phyloP scores from a whole-genome alignment of 225 moss, liverwort and hornwort genomes.

The Rhytidiadelphus loreus region DNA sequence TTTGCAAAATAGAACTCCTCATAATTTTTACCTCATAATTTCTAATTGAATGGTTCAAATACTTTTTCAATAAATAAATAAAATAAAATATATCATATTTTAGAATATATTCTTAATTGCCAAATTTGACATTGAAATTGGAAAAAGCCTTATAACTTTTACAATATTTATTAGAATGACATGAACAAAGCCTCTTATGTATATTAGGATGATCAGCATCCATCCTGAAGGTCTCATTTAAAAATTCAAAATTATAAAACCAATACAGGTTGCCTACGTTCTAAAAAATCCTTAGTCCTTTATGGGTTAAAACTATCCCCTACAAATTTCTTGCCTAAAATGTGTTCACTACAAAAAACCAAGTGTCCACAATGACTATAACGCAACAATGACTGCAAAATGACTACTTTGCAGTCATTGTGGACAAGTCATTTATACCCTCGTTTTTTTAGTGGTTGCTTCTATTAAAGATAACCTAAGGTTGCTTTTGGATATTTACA shows the following conservation, averaged over 20 bases:
- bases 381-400: no score
- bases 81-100: background rate
- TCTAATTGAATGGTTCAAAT: background rate
- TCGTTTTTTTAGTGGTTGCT: no score
- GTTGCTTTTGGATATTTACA: accelerated
- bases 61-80: background rate
- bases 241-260: background rate
- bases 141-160: no score
- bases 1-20: background rate
- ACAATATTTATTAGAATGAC: accelerated
- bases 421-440: no score
- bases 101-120: background rate
- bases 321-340: background rate
- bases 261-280: background rate
- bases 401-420: no score
- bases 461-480: background rate
- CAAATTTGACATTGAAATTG: background rate
- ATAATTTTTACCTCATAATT: background rate
- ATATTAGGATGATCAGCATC: background rate
- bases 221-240: accelerated
- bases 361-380: no score
- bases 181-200: no score
- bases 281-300: accelerated
- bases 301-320: accelerated
- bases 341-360: no score